Evolutionary conservation across 2,329 filamentous ascomycete genomes (phyloP).

Genomic region (Thielaviopsis euricoi): DNA sequence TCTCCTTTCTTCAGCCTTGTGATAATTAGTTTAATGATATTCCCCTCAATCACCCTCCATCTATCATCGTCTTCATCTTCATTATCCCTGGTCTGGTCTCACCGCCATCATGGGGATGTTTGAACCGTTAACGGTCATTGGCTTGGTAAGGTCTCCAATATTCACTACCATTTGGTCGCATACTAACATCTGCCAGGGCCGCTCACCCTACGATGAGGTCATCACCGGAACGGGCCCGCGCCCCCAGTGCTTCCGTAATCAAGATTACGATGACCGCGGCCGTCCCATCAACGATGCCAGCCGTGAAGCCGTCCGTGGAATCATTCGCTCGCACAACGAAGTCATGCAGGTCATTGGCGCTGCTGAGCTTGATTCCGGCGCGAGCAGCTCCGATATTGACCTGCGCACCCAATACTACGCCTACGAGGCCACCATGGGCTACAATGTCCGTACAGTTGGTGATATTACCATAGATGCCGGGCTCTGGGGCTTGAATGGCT

Average conservation of each 20-base stretch:
- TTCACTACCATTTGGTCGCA: background rate
- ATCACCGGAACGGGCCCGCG: slow-evolving; percentile 31
- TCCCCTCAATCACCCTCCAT: background rate
- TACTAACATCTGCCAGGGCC: slow-evolving; percentile 25
- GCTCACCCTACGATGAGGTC: slow-evolving; percentile 43
- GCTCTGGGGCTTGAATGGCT: slow-evolving; percentile 35
- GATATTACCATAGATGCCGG: slow-evolving; percentile 25
- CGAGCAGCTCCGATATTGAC: slow-evolving; percentile 23
- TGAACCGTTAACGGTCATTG: slow-evolving; percentile 39
- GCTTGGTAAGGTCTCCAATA: slow-evolving; percentile 27
- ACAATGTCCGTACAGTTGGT: slow-evolving; percentile 20
- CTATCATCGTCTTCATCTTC: too few relatives aligned
- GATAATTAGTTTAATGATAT: background rate
- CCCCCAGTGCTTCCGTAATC: slow-evolving; percentile 24
- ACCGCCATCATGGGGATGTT: slow-evolving; percentile 31
- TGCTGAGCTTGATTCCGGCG: slow-evolving; percentile 36
- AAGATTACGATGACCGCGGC: slow-evolving; percentile 38
- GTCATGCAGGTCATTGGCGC: slow-evolving; percentile 48
- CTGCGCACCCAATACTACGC: slow-evolving; percentile 26
- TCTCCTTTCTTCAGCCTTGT: too few relatives aligned
- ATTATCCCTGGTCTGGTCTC: background rate
- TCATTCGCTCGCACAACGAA: slow-evolving; percentile 44
- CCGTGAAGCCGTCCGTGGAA: slow-evolving; percentile 36
- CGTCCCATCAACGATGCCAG: slow-evolving; percentile 39
- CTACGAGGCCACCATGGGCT: slow-evolving; percentile 32